Base-by-base conservation (phyloP, 139 green algal genomes). In the Mesostigma viride region DNA sequence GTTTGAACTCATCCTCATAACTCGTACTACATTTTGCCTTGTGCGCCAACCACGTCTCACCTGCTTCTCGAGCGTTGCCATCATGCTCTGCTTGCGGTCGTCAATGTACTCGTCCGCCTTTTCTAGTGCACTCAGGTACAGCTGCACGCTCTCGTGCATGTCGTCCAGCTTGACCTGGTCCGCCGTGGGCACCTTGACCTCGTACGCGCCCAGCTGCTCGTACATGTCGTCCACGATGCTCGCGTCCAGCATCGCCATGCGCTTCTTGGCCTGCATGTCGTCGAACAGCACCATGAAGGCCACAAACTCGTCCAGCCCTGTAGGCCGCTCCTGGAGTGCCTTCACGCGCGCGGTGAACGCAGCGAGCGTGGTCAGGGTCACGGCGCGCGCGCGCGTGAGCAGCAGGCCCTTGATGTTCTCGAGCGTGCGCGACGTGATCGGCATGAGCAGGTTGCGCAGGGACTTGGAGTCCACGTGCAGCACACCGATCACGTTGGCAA, bases 161-260 rank as follows among this genome's bases (percentile, higher is more conserved):
- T 91, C 85, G 65, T 94, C 87, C 57, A 88, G 81, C 76, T 87
- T 86, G 34, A 79, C 71, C 36, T 65, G n/a, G 44, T 82, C 76
- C 22, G 36, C 33, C 6, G 63, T 62, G 28, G 71, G 67, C 20
- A 78, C 65, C 63, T 79, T 79, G 53, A 74, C 67, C 40, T 75
- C 76, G 60, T 74, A 79, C 31, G 65, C 27, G 30, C 31, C 57
- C 34, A 82, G 69, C 64, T 79, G 73, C 2, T 65, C 44, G 67
- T 79, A 82, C 76, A 82, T 78, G 24, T 82, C 76, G 32, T 79
- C 71, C 31, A 82, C 58, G 17, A 75, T 30, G 22, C 32, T n/a
- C 6, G 47, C 32, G 34, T 67, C 60, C 14, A 26, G 6, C 22
- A 67, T 6, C 22, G 51, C 71, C 35, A 69, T 11, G 28, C 45